A percentile compares a stretch with the other conserved stretches of the same genome.
phyloP scores from a whole-genome alignment of 2,329 filamentous ascomycete species.

The Dactylonectria estremocensis region DNA sequence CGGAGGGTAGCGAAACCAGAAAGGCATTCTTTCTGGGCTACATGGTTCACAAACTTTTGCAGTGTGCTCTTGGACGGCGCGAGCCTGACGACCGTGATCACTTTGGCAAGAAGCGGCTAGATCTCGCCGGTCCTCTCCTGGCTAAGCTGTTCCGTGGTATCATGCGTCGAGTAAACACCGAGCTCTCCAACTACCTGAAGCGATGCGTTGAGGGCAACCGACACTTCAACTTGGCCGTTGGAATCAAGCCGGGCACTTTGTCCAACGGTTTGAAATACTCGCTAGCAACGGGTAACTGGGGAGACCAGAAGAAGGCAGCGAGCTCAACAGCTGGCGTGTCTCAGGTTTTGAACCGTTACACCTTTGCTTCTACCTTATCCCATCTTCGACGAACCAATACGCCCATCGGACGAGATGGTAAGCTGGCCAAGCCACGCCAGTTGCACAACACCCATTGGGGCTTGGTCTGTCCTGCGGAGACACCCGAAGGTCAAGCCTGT shows the following conservation, averaged over 20 bases:
- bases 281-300: constrained; percentile 98
- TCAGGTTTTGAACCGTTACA: constrained; percentile 97
- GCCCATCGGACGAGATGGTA: constrained; percentile 96
- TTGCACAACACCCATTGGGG: constrained; percentile 99
- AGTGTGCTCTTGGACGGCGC: constrained; percentile 91
- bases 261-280: constrained; percentile 98
- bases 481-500: constrained; percentile 97
- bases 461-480: constrained; percentile 96
- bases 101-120: constrained; percentile 98
- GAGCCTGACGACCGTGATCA: constrained; percentile 98
- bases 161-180: constrained; percentile 90
- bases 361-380: constrained; percentile 95
- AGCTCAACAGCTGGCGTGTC: constrained; percentile 97
- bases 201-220: constrained; percentile 90
- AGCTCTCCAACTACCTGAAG: constrained; percentile 92
- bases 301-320: constrained; percentile 98
- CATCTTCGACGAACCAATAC: constrained; percentile 98
- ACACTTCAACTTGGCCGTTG: constrained; percentile 91
- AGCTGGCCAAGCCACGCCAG: constrained; percentile 97
- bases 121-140: constrained; percentile 93
- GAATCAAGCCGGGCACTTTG: constrained; percentile 91
- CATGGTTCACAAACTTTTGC: constrained; percentile 96
- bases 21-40: constrained; percentile 99
- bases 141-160: constrained; percentile 97
- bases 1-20: constrained; percentile 92